Evolutionary conservation across 2,329 filamentous ascomycete genomes (phyloP).

Genomic region (Ophiostoma novo-ulmi): DNA sequence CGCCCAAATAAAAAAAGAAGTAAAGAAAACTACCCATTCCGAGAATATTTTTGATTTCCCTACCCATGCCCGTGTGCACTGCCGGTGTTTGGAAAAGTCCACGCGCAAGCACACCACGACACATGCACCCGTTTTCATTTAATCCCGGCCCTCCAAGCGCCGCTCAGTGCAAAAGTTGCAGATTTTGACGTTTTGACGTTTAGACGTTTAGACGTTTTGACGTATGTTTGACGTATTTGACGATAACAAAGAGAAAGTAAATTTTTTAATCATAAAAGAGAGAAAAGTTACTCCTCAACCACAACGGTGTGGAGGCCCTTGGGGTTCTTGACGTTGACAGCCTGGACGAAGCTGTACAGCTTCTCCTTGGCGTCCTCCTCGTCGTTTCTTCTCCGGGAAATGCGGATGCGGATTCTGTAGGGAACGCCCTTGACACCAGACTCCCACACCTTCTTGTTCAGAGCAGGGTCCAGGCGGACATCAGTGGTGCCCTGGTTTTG

Average conservation of each 20-base stretch:
- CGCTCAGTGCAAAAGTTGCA: background rate
- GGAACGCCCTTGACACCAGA: slow-evolving; percentile 97
- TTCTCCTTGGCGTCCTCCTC: slow-evolving; percentile 99
- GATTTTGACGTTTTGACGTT: background rate
- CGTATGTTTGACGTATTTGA: background rate
- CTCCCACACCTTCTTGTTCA: slow-evolving; percentile 99
- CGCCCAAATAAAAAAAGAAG: slow-evolving; percentile 22
- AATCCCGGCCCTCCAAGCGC: background rate
- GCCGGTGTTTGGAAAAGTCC: slow-evolving; percentile 1
- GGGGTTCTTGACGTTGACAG: slow-evolving; percentile 98
- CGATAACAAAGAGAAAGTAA: background rate
- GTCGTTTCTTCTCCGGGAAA: slow-evolving; percentile 99
- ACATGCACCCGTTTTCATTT: slow-evolving; percentile 12
- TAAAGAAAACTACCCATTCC: slow-evolving; percentile 21
- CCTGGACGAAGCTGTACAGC: slow-evolving; percentile 99
- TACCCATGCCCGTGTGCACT: slow-evolving; percentile 21
- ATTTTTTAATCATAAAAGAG: slow-evolving; percentile 13
- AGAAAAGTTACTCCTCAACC: slow-evolving; percentile 62
- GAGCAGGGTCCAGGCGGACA: slow-evolving; percentile 94
- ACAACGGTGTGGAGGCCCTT: slow-evolving; percentile 94
- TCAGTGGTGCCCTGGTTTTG: slow-evolving; percentile 76
- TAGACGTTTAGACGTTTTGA: background rate
- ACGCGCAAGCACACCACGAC: slow-evolving; percentile 10
- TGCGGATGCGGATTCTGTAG: slow-evolving; percentile 94
- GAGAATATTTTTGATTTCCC: slow-evolving; percentile 18